Percentiles rank a stretch among this genome's conserved stretches.
phyloP scores from a whole-genome alignment of 805 yeast species.

The Vanderwaltozyma verrucispora region DNA sequence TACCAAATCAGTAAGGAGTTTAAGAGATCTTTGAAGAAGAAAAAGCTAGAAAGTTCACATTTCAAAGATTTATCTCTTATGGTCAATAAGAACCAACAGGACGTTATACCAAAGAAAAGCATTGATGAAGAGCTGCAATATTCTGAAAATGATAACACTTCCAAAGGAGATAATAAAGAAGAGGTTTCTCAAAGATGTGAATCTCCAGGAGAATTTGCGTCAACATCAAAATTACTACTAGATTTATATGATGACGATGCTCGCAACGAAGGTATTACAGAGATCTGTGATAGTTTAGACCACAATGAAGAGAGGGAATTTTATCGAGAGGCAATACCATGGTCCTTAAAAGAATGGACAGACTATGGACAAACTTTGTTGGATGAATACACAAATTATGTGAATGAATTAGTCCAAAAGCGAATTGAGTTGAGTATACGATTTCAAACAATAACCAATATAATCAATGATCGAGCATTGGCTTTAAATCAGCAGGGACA shows the following conservation, averaged over 20 bases:
- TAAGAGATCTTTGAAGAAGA: not conserved
- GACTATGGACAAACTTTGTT: slow-evolving; percentile 27
- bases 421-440: slow-evolving; percentile 33
- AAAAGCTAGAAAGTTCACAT: not conserved
- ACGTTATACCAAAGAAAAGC: no score
- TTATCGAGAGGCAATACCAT: slow-evolving; percentile 20
- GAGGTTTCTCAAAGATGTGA: slow-evolving; percentile 2
- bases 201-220: slow-evolving; percentile 7
- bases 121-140: no score
- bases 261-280: not conserved
- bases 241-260: not conserved
- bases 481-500: slow-evolving; percentile 27
- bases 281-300: not conserved
- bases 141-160: no score
- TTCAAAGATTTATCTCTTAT: not conserved
- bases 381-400: slow-evolving; percentile 27
- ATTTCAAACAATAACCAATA: slow-evolving; percentile 30
- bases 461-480: slow-evolving; percentile 30
- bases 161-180: not conserved
- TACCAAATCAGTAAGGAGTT: not conserved
- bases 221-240: slow-evolving; percentile 4
- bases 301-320: slow-evolving; percentile 11
- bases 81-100: no score
- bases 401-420: slow-evolving; percentile 28
- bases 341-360: slow-evolving; percentile 31